Evolutionary conservation across 495 filamentous ascomycete genomes (phyloP), one percentile per base, ranked within the genome.

Genomic region (Paragyromitra xinjiangensis): DNA sequence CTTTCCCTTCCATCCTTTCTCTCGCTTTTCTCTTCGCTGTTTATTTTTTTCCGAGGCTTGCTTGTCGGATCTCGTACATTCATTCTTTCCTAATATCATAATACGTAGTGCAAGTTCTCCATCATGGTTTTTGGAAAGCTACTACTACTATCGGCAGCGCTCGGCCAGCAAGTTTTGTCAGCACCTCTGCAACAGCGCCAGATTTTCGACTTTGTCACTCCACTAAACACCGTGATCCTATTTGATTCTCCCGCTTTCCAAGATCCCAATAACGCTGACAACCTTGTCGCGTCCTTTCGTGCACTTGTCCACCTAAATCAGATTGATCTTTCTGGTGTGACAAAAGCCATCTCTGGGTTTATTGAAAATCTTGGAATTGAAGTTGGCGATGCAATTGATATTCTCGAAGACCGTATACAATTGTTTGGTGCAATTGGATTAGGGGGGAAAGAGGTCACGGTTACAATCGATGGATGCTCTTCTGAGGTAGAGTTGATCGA

Each of bases 381-480:
- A 7, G 16, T 73, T 2, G 62, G 71, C 9, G 29, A 89, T 7
- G 87, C 87, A 62, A 86, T 90, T 63, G 84, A 85, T 64, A 91
- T 88, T 0, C 92, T 97, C 79, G 86, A 88, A 71, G 81, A 89
- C 68, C 87, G 93, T 24, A 82, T 95, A 3, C 86, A 88, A 69
- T 92, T 93, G 0, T 93, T 97, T 73, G 78, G 93, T 11, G 90
- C 93, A 81, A 85, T 88, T 0, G 88, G 94, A 48, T 86, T 91
- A n/a, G 90, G 92, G 0, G 90, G 88, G 9, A 86, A 89, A n/a
- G 86, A 87, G 34, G 85, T 94, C 42, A 86, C 86, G 4, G 84
- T 93, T 12, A 84, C 88, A 22, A 85, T 90, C 3, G 39, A 58
- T 9, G 71, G 71, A 0, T 67, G 71, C 26, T 22, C 50, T 19